phyloP scores from a whole-genome alignment of 1,284 basidiomycete species.

The Microbotryomycetes sp. region DNA sequence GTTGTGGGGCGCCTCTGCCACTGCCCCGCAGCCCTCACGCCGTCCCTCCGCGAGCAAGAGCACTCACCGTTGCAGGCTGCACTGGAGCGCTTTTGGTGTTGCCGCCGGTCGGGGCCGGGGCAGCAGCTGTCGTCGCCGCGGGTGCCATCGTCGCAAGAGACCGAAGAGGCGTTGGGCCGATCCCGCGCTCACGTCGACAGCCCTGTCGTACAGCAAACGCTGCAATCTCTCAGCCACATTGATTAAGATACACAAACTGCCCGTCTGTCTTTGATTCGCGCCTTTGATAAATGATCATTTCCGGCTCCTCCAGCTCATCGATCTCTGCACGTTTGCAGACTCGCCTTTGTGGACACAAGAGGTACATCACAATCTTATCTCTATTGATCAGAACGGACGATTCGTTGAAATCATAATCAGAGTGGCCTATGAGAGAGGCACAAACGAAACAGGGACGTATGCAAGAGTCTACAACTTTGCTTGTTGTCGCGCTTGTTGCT shows the following conservation, averaged over 20 bases:
- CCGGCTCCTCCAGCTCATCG: too few relatives aligned
- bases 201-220: background rate
- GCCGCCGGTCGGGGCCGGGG: background rate
- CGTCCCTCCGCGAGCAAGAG: too few relatives aligned
- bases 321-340: too few relatives aligned
- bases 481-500: constrained; percentile 30
- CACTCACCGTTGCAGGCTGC: background rate
- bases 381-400: background rate
- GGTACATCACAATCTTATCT: too few relatives aligned
- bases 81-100: background rate
- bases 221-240: background rate
- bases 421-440: too few relatives aligned
- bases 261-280: too few relatives aligned
- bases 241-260: background rate
- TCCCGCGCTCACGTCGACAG: too few relatives aligned
- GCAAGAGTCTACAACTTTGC: constrained; percentile 23
- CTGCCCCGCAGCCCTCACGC: too few relatives aligned
- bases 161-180: background rate
- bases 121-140: too few relatives aligned
- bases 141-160: background rate
- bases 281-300: too few relatives aligned
- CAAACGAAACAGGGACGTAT: background rate
- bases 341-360: too few relatives aligned
- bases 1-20: background rate
- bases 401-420: background rate